phyloP scores from a whole-genome alignment of 306 rosid species.

The Crotalaria pallida region DNA sequence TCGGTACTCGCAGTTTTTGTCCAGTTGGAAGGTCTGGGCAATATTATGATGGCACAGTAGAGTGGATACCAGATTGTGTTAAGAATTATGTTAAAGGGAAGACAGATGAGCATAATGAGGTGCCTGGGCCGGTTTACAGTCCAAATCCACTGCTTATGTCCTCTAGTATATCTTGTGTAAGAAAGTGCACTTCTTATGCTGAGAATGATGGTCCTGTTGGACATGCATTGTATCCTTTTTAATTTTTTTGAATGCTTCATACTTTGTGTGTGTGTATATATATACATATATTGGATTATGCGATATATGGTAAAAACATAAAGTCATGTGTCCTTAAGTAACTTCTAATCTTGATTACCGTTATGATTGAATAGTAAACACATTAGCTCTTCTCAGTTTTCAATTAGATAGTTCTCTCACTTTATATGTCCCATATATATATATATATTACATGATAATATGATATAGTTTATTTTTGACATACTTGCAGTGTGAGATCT shows the following conservation, averaged over 20 bases:
- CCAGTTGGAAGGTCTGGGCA: conserved; percentile 53
- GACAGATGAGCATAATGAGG: conserved; percentile 19
- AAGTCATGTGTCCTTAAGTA: neutral
- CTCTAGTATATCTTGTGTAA: conserved; percentile 65
- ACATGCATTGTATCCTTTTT: conserved; percentile 71
- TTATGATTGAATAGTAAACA: neutral
- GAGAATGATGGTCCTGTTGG: conserved; percentile 32
- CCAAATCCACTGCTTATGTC: conserved; percentile 39
- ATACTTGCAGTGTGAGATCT: neutral
- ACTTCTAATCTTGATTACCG: conserved; percentile 7
- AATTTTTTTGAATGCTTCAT: neutral
- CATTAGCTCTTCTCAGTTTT: neutral
- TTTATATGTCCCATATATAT: neutral
- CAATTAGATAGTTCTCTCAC: neutral
- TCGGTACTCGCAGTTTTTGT: conserved; percentile 51
- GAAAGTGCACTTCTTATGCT: conserved; percentile 32
- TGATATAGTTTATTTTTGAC: neutral
- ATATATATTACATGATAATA: neutral
- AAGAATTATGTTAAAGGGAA: conserved; percentile 38
- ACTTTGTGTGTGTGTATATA: too few relatives aligned
- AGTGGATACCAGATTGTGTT: conserved; percentile 48
- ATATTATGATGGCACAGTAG: conserved; percentile 22
- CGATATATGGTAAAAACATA: neutral
- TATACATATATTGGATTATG: neutral
- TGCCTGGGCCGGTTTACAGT: conserved; percentile 47